A percentile compares a stretch with the other conserved stretches of the same genome.
Evolutionary conservation across 768 basidiomycete genomes (phyloP).

Genomic region (Tubosaeta sp.): DNA sequence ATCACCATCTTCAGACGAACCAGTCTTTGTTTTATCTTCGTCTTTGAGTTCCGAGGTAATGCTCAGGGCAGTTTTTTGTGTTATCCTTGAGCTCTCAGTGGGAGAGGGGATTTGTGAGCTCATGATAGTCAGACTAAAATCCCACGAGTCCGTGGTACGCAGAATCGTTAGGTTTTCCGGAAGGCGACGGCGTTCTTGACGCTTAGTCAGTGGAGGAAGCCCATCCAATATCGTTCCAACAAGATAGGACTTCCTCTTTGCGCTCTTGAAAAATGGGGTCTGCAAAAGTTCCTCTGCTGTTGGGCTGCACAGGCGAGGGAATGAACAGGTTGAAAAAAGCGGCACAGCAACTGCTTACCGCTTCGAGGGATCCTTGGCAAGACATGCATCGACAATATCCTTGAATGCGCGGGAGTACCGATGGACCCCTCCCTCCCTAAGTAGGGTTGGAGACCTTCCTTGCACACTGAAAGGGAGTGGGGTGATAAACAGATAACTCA

Average conservation of each 20-base stretch:
- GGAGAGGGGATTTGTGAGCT: slow-evolving; percentile 30
- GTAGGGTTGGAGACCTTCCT: slow-evolving; percentile 72
- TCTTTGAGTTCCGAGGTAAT: slow-evolving; percentile 3
- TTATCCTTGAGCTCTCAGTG: slow-evolving; percentile 3
- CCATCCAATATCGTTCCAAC: slow-evolving; percentile 71
- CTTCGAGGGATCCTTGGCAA: slow-evolving; percentile 78
- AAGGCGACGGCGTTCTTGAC: slow-evolving; percentile 63
- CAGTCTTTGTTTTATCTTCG: slow-evolving; percentile 6
- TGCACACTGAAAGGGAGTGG: slow-evolving; percentile 47
- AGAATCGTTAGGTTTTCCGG: slow-evolving; percentile 34
- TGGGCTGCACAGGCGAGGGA: slow-evolving; percentile 47
- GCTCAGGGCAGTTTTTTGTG: slow-evolving; percentile 4
- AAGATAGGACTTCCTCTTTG: slow-evolving; percentile 77
- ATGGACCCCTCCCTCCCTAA: slow-evolving; percentile 64
- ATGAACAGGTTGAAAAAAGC: background rate
- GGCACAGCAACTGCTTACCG: slow-evolving; percentile 41
- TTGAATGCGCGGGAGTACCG: slow-evolving; percentile 80
- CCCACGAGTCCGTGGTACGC: slow-evolving; percentile 75
- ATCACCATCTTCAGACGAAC: slow-evolving; percentile 2
- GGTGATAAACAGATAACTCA: background rate
- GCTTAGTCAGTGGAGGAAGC: slow-evolving; percentile 65
- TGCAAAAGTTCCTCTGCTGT: slow-evolving; percentile 74
- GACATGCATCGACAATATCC: slow-evolving; percentile 77
- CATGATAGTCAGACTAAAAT: slow-evolving; percentile 53
- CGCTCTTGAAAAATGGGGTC: slow-evolving; percentile 70